Evolutionary conservation across 1,139 yeast species (phyloP), one percentile per base, ranked within the genome.

Genomic region (Scheffersomyces titani): DNA sequence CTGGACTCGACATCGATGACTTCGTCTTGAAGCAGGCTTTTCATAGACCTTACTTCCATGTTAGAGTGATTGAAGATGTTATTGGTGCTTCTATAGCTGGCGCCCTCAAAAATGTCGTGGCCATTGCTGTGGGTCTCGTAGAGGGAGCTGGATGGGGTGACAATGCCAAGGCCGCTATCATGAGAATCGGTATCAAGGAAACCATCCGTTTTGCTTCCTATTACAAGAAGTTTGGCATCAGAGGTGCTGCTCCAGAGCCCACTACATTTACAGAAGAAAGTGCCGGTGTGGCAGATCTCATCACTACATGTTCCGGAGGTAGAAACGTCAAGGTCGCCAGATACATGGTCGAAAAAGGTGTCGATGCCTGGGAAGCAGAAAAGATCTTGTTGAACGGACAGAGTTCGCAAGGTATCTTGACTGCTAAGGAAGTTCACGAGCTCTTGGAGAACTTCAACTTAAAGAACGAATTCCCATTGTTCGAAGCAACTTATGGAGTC

Each of bases 111-210:
- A 93, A 93, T 76, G 92, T 93, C 47, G 91, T 92, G 64, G 98
- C 98, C 54, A 82, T 91, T 68, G 92, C 96, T 57, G 97, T 96
- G 56, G 98, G 98, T 55, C 90, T 92, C 70, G 97, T 92, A 60
- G 97, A 91, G 76, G 98, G 98, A 65, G 83, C 89, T 60, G 97
- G 97, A 57, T 93, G 98, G 98, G 98, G 98, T 72, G 97, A 92
- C 77, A 93, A 93, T 71, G 97, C 98, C 64, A 91, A 92, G 76
- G 90, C 97, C 53, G 98, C 98, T 53, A 86, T 93, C 67, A 92
- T 92, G 93, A 87, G 98, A 78, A 87, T 96, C 64, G 98, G 98
- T 53, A 76, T 93, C 58, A 82, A 88, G 68, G 98, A 93, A 78
- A 91, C 88, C 76, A 89, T 92, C 71, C 76, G 72, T 62, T 80